These are phyloP conservation scores for Blastomyces emzantsi DNA, from an alignment of 2,329 filamentous ascomycete genomes.

Conservation along the genomic window DNA sequence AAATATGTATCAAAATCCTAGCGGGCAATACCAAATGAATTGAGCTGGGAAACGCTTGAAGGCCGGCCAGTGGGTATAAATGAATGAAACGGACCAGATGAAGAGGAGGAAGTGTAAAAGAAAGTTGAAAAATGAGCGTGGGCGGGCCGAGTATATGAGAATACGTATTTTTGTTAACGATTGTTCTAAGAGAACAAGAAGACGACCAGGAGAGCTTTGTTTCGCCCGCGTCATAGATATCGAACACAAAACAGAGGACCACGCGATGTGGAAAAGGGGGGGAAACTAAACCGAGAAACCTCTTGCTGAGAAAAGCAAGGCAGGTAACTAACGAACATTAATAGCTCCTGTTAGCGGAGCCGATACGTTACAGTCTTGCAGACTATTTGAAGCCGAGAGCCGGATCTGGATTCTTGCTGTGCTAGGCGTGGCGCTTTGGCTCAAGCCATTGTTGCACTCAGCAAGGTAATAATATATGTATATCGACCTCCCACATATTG, in stretches of 20 bases:
- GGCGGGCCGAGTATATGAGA: not conserved
- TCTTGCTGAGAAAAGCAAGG: not conserved
- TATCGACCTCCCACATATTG: not conserved
- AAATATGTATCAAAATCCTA: not conserved
- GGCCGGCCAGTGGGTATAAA: not conserved
- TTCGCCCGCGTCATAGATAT: not conserved
- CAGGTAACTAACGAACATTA: not conserved
- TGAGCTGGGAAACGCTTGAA: not conserved
- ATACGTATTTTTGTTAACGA: not conserved
- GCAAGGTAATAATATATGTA: not conserved
- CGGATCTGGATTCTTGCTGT: not conserved
- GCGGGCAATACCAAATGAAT: not conserved
- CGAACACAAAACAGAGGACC: not conserved
- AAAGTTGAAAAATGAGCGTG: not conserved
- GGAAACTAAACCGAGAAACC: not conserved
- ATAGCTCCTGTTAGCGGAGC: not conserved
- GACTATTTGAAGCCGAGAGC: not conserved
- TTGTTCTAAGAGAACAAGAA: too few species aligned
- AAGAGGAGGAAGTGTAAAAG: not conserved
- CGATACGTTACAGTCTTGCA: not conserved
- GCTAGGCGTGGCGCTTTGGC: not conserved
- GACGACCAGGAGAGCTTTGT: not conserved
- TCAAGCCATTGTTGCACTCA: not conserved
- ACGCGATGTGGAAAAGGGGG: not conserved
- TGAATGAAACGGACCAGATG: not conserved